These are phyloP conservation scores for Aspergillus sp. DNA, from an alignment of 2,329 filamentous ascomycete species.

Conservation along the genomic window DNA sequence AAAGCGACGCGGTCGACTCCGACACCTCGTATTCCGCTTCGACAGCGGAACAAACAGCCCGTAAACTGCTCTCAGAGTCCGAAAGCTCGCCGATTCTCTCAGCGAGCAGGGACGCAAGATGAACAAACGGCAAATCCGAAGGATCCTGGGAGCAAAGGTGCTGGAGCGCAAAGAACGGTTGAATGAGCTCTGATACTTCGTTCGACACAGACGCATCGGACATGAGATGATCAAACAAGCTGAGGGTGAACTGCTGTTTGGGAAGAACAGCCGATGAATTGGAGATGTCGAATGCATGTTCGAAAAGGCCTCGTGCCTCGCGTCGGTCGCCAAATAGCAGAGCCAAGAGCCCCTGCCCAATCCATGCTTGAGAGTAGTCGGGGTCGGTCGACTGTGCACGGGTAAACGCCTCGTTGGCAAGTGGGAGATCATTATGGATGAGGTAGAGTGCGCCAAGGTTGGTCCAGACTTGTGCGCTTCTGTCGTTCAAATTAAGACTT, in stretches of 20 bases:
- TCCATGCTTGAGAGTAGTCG: slow-evolving; percentile 88
- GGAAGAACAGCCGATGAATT: slow-evolving; percentile 71
- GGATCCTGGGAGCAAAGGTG: slow-evolving; percentile 74
- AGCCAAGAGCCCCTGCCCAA: slow-evolving; percentile 86
- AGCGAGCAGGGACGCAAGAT: slow-evolving; percentile 75
- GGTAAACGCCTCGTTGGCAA: slow-evolving; percentile 89
- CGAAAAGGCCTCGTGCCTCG: slow-evolving; percentile 82
- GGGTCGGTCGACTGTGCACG: slow-evolving; percentile 91
- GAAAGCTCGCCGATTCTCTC: slow-evolving; percentile 72
- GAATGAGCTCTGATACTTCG: slow-evolving; percentile 65
- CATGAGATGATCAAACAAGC: slow-evolving; percentile 78
- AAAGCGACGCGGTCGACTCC: slow-evolving; percentile 71
- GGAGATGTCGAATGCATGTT: slow-evolving; percentile 90
- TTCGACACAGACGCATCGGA: slow-evolving; percentile 52
- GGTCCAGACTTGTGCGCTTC: slow-evolving; percentile 81
- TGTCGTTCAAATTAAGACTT: slow-evolving; percentile 88
- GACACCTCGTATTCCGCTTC: slow-evolving; percentile 82
- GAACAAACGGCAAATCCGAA: slow-evolving; percentile 67
- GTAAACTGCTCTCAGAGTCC: slow-evolving; percentile 63
- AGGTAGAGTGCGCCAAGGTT: slow-evolving; percentile 87
- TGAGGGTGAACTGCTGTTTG: slow-evolving; percentile 74
- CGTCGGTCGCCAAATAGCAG: slow-evolving; percentile 68
- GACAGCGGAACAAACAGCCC: slow-evolving; percentile 63
- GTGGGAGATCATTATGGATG: slow-evolving; percentile 73
- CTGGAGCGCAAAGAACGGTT: slow-evolving; percentile 82